Conservation (phyloP, 1,139 yeast species). For the Lodderomyces parapsilosis region DNA sequence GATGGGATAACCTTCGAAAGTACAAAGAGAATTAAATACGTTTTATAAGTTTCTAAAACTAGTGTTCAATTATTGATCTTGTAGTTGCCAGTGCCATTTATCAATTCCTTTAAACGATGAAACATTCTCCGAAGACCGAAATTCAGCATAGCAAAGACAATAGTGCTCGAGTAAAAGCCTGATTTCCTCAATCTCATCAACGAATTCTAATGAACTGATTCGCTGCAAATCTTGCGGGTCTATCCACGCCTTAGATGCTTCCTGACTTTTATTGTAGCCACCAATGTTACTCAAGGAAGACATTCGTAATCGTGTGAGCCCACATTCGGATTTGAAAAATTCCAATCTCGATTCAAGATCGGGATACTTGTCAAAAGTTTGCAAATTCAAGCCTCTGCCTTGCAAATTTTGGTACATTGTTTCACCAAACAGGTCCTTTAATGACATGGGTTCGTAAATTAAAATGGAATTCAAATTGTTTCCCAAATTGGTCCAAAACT, state of each 20-base stretch:
- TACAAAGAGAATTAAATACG: constrained; percentile 18
- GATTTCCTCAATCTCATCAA: constrained; percentile 91
- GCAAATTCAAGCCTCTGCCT: constrained; percentile 71
- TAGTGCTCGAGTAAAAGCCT: constrained; percentile 74
- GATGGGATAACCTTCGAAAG: constrained; percentile 47
- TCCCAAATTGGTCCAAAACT: constrained; percentile 30
- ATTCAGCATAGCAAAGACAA: constrained; percentile 39
- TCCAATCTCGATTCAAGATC: constrained; percentile 40
- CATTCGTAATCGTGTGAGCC: constrained; percentile 19
- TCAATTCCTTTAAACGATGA: constrained; percentile 11
- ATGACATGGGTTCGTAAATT: constrained; percentile 85
- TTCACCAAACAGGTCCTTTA: constrained; percentile 70
- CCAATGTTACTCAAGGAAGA: constrained; percentile 62
- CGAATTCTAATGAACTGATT: constrained; percentile 63
- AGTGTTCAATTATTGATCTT: background rate
- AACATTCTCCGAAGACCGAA: background rate
- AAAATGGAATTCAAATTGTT: constrained; percentile 38
- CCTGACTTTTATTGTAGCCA: constrained; percentile 40
- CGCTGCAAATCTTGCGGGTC: constrained; percentile 45
- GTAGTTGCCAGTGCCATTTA: constrained; percentile 13
- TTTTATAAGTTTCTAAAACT: background rate
- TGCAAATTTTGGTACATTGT: constrained; percentile 79
- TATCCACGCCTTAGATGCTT: constrained; percentile 39
- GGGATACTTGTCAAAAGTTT: constrained; percentile 43
- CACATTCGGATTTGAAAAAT: constrained; percentile 28